Percentiles rank a stretch among this genome's conserved stretches.
phyloP scores from a whole-genome alignment of 352 stramenopile genomes.

The Phytophthora sp. region DNA sequence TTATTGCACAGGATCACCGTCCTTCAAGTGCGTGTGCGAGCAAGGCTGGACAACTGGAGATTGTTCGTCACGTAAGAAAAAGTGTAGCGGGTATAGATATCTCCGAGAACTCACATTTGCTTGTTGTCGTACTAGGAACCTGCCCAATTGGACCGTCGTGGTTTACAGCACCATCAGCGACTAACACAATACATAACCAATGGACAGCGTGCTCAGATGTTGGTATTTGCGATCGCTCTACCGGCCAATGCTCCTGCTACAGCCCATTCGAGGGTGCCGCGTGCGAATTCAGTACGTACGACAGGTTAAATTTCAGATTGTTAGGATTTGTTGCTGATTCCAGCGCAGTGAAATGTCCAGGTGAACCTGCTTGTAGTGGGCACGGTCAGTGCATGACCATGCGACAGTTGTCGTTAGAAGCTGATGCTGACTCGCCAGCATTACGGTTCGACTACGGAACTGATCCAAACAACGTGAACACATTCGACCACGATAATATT shows the following conservation, averaged over 20 bases:
- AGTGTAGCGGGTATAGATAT: background rate
- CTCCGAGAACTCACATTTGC: background rate
- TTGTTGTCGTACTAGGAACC: conserved; percentile 41
- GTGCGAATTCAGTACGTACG: conserved; percentile 58
- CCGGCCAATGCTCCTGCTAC: conserved; percentile 67
- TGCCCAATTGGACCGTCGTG: conserved; percentile 70
- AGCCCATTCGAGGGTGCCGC: conserved; percentile 61
- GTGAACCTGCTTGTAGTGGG: conserved; percentile 56
- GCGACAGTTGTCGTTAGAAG: conserved; percentile 62
- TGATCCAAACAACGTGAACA: conserved; percentile 69
- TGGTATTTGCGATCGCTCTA: conserved; percentile 57
- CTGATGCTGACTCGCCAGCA: conserved; percentile 52
- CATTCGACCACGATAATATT: conserved; percentile 81
- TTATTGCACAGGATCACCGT: conserved; percentile 61
- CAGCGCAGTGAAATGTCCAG: conserved; percentile 71
- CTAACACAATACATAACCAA: conserved; percentile 62
- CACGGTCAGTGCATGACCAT: conserved; percentile 85
- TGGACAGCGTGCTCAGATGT: conserved; percentile 63
- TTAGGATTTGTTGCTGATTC: background rate
- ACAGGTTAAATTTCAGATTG: background rate
- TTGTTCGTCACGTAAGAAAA: conserved; percentile 58
- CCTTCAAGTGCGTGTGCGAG: conserved; percentile 66
- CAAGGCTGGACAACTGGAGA: conserved; percentile 67
- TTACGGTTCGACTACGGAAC: conserved; percentile 70
- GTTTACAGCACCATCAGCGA: conserved; percentile 50